Evolutionary conservation across 441 rosid species (phyloP), one percentile per base, ranked within the genome.

Genomic region (Erodium trifolium): DNA sequence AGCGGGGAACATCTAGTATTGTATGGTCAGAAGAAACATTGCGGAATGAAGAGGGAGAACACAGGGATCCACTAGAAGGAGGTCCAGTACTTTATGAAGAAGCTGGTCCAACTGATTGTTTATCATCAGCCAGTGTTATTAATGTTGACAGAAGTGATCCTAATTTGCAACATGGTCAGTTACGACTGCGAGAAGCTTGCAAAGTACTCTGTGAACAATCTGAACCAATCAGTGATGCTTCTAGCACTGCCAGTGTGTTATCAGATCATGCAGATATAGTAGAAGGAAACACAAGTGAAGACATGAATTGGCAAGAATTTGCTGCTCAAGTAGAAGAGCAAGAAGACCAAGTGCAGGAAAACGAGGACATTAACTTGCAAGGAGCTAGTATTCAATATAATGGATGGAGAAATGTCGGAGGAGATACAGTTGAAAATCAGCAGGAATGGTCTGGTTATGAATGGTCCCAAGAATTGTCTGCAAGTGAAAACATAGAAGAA

Each of bases 361-460:
- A 68, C 63, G 89, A 81, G 35, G 86, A 78, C 43, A 75, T 71
- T 2, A 82, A 77, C 43, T 71, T 76, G 70, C 82, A 78, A 72
- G 82, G 76, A 71, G 76, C 76, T 72, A 70, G 72, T 65, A 79
- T 70, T 71, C 81, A 80, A 72, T 68, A 78, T 70, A 78, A 74
- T 57, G 84, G 77, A 67, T 76, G 79, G 85, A 71, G 81, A 70
- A 73, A 73, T 68, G 80, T 69, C 71, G 82, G 53, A 65, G 88
- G 82, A 68, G 82, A 73, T 67, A 68, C 72, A 37, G 73, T 73
- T 60, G 80, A 67, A 67, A 72, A 63, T 59, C 79, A 66, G 68
- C 79, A 67, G 55, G 92, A 78, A 75, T 76, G 67, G 70, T 53
- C 72, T 74, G 74, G 69, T 53, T 66, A 64, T 79, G 84, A 76